phyloP scores from a whole-genome alignment of 768 basidiomycete genomes.

The Leccinum disarticulatum region DNA sequence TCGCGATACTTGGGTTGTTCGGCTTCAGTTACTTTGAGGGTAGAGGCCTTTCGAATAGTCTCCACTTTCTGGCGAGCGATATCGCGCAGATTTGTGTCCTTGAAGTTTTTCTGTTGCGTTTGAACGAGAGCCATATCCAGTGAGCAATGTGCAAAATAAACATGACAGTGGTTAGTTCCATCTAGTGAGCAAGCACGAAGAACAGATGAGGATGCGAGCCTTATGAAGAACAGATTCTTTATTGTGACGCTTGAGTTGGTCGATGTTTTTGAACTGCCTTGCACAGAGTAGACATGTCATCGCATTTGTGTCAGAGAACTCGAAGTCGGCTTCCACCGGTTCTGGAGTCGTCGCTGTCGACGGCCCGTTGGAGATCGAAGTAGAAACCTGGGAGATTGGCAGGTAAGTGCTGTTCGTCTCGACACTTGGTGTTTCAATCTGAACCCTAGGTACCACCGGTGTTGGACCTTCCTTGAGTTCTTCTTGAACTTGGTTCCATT shows the following conservation, averaged over 20 bases:
- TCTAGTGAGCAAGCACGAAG: conserved; percentile 21
- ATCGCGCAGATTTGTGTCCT: conserved; percentile 69
- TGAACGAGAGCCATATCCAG: conserved; percentile 3
- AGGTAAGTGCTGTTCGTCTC: conserved; percentile 6
- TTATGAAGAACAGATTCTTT: conserved; percentile 95
- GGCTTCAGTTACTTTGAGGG: conserved; percentile 27
- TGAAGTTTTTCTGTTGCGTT: conserved; percentile 75
- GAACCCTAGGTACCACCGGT: conserved; percentile 23
- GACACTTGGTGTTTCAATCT: conserved; percentile 5
- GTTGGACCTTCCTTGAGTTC: conserved; percentile 60
- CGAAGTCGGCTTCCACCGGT: conserved; percentile 62
- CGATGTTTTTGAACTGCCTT: conserved; percentile 86
- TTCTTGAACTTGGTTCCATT: conserved; percentile 96
- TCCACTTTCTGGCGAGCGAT: conserved; percentile 67
- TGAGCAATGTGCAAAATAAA: conserved; percentile 14
- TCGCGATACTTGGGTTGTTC: conserved; percentile 89
- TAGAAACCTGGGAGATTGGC: conserved; percentile 8
- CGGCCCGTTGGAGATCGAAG: conserved; percentile 16
- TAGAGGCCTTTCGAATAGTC: conserved; percentile 40
- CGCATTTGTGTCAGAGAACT: conserved; percentile 74
- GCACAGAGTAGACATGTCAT: conserved; percentile 89
- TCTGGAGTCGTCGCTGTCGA: conserved; percentile 38
- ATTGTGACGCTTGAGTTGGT: conserved; percentile 86
- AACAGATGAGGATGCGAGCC: conserved; percentile 53
- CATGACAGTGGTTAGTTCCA: conserved; percentile 32